Conservation (phyloP, 176 grass and related monocot genomes). For the Poa annua region DNA sequence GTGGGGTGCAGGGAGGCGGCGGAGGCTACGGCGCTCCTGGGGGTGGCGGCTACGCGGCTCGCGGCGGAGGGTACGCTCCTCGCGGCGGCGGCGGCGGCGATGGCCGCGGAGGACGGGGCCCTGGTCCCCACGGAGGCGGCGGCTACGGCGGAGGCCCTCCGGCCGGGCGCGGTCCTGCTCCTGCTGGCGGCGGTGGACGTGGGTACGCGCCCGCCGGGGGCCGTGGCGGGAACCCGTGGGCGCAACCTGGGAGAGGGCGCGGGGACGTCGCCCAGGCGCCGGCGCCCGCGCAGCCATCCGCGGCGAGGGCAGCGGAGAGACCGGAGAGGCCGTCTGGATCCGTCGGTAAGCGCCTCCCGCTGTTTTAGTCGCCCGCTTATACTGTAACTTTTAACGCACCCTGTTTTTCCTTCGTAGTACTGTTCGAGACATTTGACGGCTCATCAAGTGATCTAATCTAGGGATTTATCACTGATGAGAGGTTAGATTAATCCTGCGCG, state of each 20-base stretch:
- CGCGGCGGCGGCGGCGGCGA: slow-evolving; percentile 16
- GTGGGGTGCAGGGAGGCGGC: neutral
- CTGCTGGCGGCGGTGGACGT: neutral
- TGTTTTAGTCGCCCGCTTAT: neutral
- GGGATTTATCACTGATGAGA: too few species aligned
- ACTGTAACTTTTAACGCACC: neutral
- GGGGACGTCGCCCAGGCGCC: neutral
- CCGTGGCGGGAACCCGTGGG: slow-evolving; percentile 43
- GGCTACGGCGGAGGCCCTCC: slow-evolving; percentile 3
- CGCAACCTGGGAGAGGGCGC: slow-evolving; percentile 31
- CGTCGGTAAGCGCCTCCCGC: slow-evolving; percentile 34
- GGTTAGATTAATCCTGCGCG: neutral
- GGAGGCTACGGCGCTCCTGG: neutral
- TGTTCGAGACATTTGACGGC: neutral
- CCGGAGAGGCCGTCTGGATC: slow-evolving; percentile 27
- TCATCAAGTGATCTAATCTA: neutral
- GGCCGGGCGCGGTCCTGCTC: neutral
- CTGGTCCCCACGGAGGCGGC: too few species aligned
- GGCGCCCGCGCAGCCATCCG: neutral
- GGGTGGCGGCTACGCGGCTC: neutral
- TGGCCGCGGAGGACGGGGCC: neutral
- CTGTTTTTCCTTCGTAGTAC: neutral
- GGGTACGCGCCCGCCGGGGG: slow-evolving; percentile 24
- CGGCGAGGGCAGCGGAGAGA: neutral
- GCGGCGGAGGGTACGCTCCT: neutral